Percentiles rank a stretch among this genome's conserved stretches.
Conservation (phyloP, 108 stramenopile genomes). For the Stephanodiscus minutulus region DNA sequence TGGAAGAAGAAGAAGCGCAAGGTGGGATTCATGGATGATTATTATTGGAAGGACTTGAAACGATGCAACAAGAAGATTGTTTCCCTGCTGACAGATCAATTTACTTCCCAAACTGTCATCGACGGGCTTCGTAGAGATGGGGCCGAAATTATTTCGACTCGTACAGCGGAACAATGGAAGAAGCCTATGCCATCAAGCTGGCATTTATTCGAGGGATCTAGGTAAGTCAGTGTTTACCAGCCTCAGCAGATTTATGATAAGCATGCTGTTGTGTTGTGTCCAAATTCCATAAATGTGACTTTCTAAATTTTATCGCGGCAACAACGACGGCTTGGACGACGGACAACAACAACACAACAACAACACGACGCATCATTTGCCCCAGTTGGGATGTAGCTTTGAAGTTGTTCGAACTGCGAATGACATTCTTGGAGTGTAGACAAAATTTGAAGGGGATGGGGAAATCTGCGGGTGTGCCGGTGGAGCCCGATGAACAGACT, state of each 20-base stretch:
- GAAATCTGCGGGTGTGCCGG: conserved; percentile 84
- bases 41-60: conserved; percentile 78
- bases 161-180: conserved; percentile 49
- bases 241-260: too few species aligned
- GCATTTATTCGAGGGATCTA: conserved; percentile 49
- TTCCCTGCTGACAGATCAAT: conserved; percentile 46
- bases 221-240: too few species aligned
- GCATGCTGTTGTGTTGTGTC: too few species aligned
- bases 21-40: conserved; percentile 50
- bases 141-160: conserved; percentile 32
- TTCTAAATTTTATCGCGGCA: too few species aligned
- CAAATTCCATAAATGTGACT: too few species aligned
- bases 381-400: conserved; percentile 46
- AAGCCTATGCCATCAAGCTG: conserved; percentile 51
- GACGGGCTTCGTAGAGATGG: conserved; percentile 54
- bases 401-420: conserved; percentile 43
- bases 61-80: conserved; percentile 65
- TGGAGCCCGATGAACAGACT: conserved; percentile 90
- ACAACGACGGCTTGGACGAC: too few species aligned
- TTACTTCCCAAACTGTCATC: conserved; percentile 21
- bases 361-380: too few species aligned
- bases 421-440: conserved; percentile 64
- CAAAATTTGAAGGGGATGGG: conserved; percentile 77
- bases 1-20: conserved; percentile 69
- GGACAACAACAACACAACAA: too few species aligned